Evolutionary conservation across 495 filamentous ascomycete species (phyloP).

Genomic region (Penicillium desertorum): DNA sequence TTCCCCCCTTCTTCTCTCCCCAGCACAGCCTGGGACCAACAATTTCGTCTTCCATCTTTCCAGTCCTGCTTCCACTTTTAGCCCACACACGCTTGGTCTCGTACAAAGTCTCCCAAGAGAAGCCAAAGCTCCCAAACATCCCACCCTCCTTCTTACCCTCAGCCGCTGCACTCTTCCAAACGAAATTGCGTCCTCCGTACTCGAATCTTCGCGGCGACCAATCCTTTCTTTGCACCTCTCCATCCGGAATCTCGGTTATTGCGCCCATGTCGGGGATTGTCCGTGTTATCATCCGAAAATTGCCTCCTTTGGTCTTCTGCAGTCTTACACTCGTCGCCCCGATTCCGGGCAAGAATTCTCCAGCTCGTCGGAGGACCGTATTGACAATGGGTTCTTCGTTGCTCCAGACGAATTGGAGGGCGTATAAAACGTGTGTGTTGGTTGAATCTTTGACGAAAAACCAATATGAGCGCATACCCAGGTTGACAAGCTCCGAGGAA

Average conservation of each 20-base stretch:
- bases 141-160: constrained; percentile 17
- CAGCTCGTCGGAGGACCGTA: constrained; percentile 18
- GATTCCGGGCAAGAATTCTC: constrained; percentile 19
- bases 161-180: constrained; percentile 19
- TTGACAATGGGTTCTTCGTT: constrained; percentile 19
- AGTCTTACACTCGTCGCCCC: constrained; percentile 18
- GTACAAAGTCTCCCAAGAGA: constrained; percentile 21
- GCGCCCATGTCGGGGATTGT: constrained; percentile 18
- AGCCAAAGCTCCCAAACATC: constrained; percentile 13
- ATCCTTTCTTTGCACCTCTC: constrained; percentile 16
- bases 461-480: constrained; percentile 22
- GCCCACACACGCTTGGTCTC: constrained; percentile 27
- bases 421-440: constrained; percentile 21
- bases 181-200: constrained; percentile 23
- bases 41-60: constrained; percentile 33
- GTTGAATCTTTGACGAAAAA: constrained; percentile 22
- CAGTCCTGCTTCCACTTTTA: constrained; percentile 18
- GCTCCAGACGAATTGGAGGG: constrained; percentile 22
- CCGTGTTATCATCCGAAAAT: constrained; percentile 16
- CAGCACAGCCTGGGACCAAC: constrained; percentile 21
- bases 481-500: constrained; percentile 18
- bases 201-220: constrained; percentile 24
- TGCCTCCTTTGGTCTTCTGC: constrained; percentile 18
- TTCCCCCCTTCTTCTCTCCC: constrained; percentile 21
- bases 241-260: constrained; percentile 20